Base-by-base conservation (phyloP, 2,329 filamentous ascomycete species). In the Apiospora marii region DNA sequence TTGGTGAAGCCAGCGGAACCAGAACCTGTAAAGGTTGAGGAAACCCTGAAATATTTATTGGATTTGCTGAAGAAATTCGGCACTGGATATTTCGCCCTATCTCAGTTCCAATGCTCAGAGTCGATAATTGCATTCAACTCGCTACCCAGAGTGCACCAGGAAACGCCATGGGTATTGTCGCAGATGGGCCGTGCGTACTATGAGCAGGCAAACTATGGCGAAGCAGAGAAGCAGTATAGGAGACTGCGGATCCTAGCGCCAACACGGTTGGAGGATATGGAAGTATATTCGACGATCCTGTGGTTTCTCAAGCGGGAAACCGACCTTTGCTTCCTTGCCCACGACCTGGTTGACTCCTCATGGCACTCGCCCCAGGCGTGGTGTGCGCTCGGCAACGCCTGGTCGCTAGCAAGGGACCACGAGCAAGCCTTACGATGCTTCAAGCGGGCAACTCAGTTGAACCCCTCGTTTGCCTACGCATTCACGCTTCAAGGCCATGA, bases 201-300 rank as follows among this genome's bases (percentile, higher is more conserved):
- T 81, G 96, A 99, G 84, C 94, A 96, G 80, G 93, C 93, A 13
- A 90, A 92, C 76, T 98, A 98, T 80, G 85, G 87, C 2, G 94
- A 98, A 75, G 94, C 96, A 3, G 96, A 98, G 80, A 94, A 93
- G 75, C 93, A 92, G 78, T 99, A 98, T 81, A 88, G 91, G 72
- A 91, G 92, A 72, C 90, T 99, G 76, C 92, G 94, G 69, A 89
- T 92, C 44, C 87, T 96, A 76, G 92, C 94, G 16, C 96, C 96
- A 0, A 93, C 94, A 0, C 91, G 94, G 4, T 87, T 97, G 64
- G 93, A 97, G 80, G 95, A 98, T 79, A 98, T 98, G 95, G 96
- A 99, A 80, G 92, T 98, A 48, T 99, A 98, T 83, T 98, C 96
- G 19, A 99, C 96, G 0, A 92, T 97, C n/a, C 88, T 99, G n/a